phyloP scores from a whole-genome alignment of 306 rosid species.

The Dalbergia cultrata region DNA sequence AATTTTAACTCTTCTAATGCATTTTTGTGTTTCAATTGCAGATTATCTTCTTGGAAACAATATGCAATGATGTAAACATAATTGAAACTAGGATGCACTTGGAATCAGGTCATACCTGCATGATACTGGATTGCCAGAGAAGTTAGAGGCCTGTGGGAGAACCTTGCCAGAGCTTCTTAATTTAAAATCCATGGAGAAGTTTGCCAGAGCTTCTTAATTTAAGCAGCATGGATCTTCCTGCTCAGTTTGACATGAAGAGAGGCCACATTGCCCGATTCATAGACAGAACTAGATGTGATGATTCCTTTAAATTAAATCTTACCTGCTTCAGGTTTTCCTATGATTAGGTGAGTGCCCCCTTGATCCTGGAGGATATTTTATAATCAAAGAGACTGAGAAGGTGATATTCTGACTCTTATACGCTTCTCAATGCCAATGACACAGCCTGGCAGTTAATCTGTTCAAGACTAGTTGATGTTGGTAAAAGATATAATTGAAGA shows the following conservation, averaged over 20 bases:
- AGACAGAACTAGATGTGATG: conserved; percentile 58
- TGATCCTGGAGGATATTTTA: conserved; percentile 95
- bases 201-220: conserved; percentile 66
- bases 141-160: conserved; percentile 65
- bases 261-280: conserved; percentile 86
- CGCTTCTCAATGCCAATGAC: conserved; percentile 29
- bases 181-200: too few relatives aligned
- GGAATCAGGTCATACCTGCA: conserved; percentile 88
- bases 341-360: conserved; percentile 90
- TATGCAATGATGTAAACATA: conserved; percentile 91
- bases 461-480: conserved; percentile 7
- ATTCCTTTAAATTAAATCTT: conserved; percentile 41
- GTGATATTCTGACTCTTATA: conserved; percentile 51
- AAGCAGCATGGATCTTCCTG: conserved; percentile 55
- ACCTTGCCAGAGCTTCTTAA: conserved; percentile 38
- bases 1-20: conserved; percentile 36
- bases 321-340: conserved; percentile 13
- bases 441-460: conserved; percentile 16
- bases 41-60: conserved; percentile 96
- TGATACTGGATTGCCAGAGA: conserved; percentile 75
- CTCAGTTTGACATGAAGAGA: conserved; percentile 79
- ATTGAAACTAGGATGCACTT: conserved; percentile 87
- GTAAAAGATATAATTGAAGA: not conserved
- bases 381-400: conserved; percentile 96
- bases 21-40: conserved; percentile 52